Conservation (phyloP, 164 flowering plant species). For the Vitis rotundifolia region DNA sequence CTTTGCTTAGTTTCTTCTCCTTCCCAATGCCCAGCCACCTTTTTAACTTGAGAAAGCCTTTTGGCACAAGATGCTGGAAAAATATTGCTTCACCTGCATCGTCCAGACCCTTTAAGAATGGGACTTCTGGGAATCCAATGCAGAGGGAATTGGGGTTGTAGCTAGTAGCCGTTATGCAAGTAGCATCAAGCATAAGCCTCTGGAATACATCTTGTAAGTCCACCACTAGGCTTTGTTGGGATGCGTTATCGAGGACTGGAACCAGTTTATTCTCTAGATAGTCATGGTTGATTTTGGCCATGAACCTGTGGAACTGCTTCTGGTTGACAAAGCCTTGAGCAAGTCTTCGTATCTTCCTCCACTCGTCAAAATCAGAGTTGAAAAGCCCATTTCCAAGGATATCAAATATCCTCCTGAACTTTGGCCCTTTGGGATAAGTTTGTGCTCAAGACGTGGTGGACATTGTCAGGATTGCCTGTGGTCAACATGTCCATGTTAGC, state of each 20-base stretch:
- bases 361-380: constrained; percentile 13
- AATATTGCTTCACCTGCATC: constrained; percentile 29
- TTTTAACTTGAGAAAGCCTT: constrained; percentile 36
- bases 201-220: constrained; percentile 45
- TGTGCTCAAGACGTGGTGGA: constrained; percentile 18
- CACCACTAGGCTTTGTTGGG: constrained; percentile 7
- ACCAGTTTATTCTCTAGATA: constrained; percentile 32
- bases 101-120: constrained; percentile 32
- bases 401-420: constrained; percentile 20
- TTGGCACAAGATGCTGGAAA: constrained; percentile 33
- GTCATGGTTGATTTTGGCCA: constrained; percentile 6
- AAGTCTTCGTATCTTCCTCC: constrained; percentile 17
- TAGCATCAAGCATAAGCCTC: constrained; percentile 39
- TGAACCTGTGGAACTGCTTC: background rate
- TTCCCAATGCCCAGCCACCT: constrained; percentile 38
- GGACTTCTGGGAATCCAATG: constrained; percentile 20
- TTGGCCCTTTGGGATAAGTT: constrained; percentile 24
- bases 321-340: constrained; percentile 6
- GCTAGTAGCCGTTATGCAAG: constrained; percentile 25
- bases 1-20: constrained; percentile 34
- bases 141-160: constrained; percentile 34
- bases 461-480: constrained; percentile 19
- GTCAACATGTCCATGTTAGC: constrained; percentile 1
- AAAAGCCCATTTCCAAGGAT: constrained; percentile 32
- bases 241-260: constrained; percentile 31